Base-by-base conservation (phyloP, 2,329 filamentous ascomycete species). In the Alternaria hordeiaustralica region DNA sequence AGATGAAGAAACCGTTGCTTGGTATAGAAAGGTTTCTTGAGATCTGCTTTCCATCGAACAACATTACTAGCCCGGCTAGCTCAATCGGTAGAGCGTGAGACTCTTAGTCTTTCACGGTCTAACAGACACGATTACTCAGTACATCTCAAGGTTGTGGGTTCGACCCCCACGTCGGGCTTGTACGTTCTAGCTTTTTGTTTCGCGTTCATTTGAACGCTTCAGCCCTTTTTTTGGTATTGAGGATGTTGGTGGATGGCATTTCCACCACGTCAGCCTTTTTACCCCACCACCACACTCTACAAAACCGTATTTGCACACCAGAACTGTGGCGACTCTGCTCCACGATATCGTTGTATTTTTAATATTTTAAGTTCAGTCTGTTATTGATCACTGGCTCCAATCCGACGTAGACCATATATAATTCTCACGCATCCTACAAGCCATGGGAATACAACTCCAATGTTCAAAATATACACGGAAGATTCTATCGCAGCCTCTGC, bases 11-110 rank as follows among this genome's bases (percentile, higher is more conserved):
- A 2, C 0, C 4, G 0, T 5, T 5, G 0, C 2, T 36, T n/a
- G 33, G 4, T 3, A n/a, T 36, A 36, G 5, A 5, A n/a, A 1
- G 2, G 4, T 5, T 36, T 2, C 5, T n/a, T 5, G 15, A 5
- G 1, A 10, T 0, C 5, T 5, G 20, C 23, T 15, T 46, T 50
- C 26, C 60, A 69, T 65, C 60, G 55, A 66, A 66, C 44, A 59
- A 55, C 44, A 71, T 44, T 11, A 57, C 55, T 45, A 61, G 67
- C 67, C 67, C 58, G 65, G 67, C 60, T 69, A 64, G 67, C 75
- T 76, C 74, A 78, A 79, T 79, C 78, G 78, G 77, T 79, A 80
- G 78, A 78, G 78, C 78, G 75, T 79, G 72, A 79, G 78, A 78
- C 77, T 79, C 77, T 80, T 79, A 79, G 61, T 45, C 49, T 28